Percentiles rank a stretch among this genome's conserved stretches.
Evolutionary conservation across 2,329 filamentous ascomycete genomes (phyloP).

Genomic region (Lecanicillium sp.): DNA sequence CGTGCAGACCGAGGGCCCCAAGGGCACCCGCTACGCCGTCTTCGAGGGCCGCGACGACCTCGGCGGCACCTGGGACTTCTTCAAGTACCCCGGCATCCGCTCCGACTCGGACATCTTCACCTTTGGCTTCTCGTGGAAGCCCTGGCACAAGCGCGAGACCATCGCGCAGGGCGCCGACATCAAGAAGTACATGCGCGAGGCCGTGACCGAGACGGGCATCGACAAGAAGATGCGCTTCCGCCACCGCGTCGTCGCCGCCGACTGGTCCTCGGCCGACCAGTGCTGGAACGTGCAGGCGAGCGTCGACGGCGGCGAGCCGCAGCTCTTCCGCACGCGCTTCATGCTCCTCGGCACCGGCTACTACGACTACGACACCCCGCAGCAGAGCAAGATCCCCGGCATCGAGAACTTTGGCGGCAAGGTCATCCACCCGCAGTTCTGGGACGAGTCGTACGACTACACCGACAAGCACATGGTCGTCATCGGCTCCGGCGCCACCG

Average conservation of each 20-base stretch:
- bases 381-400: constrained; percentile 43
- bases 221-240: constrained; percentile 48
- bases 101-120: constrained; percentile 58
- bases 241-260: constrained; percentile 42
- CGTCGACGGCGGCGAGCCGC: constrained; percentile 22
- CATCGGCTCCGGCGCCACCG: constrained; percentile 63
- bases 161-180: constrained; percentile 50
- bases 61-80: constrained; percentile 75
- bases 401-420: constrained; percentile 31
- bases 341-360: constrained; percentile 55
- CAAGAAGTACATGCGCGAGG: constrained; percentile 46
- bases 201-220: constrained; percentile 45
- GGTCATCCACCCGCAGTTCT: constrained; percentile 68
- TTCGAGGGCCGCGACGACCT: constrained; percentile 62
- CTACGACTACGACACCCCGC: constrained; percentile 59
- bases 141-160: constrained; percentile 51
- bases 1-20: constrained; percentile 51
- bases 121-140: constrained; percentile 63
- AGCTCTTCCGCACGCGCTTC: constrained; percentile 39
- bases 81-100: constrained; percentile 67
- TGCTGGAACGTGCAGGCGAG: constrained; percentile 42
- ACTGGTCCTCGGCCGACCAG: constrained; percentile 50
- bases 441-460: constrained; percentile 63
- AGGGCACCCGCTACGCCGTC: constrained; percentile 53
- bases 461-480: constrained; percentile 57